Evolutionary conservation across 306 rosid genomes (phyloP).

Genomic region (Pyrus bretschneideri): DNA sequence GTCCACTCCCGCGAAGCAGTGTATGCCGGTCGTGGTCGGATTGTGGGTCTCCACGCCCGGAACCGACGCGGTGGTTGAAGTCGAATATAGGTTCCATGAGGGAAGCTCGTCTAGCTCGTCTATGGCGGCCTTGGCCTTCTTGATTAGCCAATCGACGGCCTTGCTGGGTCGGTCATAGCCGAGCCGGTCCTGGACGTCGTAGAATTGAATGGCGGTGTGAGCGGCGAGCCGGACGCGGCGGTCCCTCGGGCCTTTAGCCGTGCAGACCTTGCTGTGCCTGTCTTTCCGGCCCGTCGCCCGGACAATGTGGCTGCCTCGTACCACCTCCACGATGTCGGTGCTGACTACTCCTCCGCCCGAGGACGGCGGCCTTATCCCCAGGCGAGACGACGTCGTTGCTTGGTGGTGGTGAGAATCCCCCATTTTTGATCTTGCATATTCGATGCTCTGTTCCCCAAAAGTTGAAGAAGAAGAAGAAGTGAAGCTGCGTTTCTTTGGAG

Average conservation of each 20-base stretch:
- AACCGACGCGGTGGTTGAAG: slow-evolving; percentile 6
- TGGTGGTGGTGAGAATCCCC: slow-evolving; percentile 31
- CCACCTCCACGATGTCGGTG: slow-evolving; percentile 83
- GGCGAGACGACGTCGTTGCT: slow-evolving; percentile 32
- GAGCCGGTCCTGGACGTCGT: slow-evolving; percentile 83
- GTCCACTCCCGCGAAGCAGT: not conserved
- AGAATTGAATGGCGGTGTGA: slow-evolving; percentile 83
- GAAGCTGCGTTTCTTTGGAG: slow-evolving; percentile 26
- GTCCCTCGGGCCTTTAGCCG: slow-evolving; percentile 86
- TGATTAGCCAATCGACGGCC: slow-evolving; percentile 94
- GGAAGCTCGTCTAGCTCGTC: slow-evolving; percentile 87
- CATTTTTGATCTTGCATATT: slow-evolving; percentile 69
- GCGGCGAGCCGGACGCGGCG: slow-evolving; percentile 87
- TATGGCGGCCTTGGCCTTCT: slow-evolving; percentile 74
- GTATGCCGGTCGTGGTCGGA: not conserved
- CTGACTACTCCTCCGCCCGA: not conserved
- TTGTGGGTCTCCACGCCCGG: not conserved
- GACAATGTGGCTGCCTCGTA: slow-evolving; percentile 83
- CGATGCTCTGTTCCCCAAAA: slow-evolving; percentile 25
- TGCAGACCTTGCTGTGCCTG: slow-evolving; percentile 91
- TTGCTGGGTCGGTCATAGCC: slow-evolving; percentile 95
- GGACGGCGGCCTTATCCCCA: slow-evolving; percentile 23
- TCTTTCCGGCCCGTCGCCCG: slow-evolving; percentile 77
- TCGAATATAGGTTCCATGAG: slow-evolving; percentile 52
- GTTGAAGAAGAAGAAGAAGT: slow-evolving; percentile 18